Evolutionary conservation across 257 asterid genomes (phyloP), one percentile per base, ranked within the genome.

Genomic region (Nyctanthes arbortristis): DNA sequence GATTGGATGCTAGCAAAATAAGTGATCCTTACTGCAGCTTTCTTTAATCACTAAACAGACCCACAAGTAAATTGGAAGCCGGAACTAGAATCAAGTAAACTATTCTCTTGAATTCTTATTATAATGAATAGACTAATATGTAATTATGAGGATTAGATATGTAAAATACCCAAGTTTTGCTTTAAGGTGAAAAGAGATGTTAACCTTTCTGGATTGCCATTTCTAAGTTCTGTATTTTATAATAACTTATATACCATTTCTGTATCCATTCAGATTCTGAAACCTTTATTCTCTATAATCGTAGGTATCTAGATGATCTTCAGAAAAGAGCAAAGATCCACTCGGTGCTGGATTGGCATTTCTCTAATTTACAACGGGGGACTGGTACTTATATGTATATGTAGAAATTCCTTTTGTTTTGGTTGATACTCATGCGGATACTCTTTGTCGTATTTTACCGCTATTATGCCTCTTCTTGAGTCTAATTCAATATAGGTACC

Each of bases 271-370:
- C 30, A 4, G 39, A 55, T 8, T 32, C 5, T 70, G 65, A n/a
- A 62, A 30, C 60, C n/a, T n/a, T n/a, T 66, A 12, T 56, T 57
- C 3, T 31, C 70, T 36, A 10, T 32, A 56, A 22, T 47, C 61
- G 65, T 73, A 93, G 98, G 98, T 93, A 90, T 73, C 98, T 97
- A 12, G 65, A 86, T 54, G 97, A 90, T 75, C 49, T 88, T 20
- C 81, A 68, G 56, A 73, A 78, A 67, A 87, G 97, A 74, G 93
- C 97, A 27, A 84, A 84, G 79, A 66, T 88, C 61, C 83, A 93
- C 81, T 83, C 96, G 4, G 91, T 85, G 68, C 78, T 93, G 37
- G 97, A 93, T 74, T 93, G 98, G 98, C 98, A 93, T 74, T 97
- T 87, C 86, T 60, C 95, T 9, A 87, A 90, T 76, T 61, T 90